Conservation (phyloP, 2,329 filamentous ascomycete genomes). For the Ophiostoma ulmi region DNA sequence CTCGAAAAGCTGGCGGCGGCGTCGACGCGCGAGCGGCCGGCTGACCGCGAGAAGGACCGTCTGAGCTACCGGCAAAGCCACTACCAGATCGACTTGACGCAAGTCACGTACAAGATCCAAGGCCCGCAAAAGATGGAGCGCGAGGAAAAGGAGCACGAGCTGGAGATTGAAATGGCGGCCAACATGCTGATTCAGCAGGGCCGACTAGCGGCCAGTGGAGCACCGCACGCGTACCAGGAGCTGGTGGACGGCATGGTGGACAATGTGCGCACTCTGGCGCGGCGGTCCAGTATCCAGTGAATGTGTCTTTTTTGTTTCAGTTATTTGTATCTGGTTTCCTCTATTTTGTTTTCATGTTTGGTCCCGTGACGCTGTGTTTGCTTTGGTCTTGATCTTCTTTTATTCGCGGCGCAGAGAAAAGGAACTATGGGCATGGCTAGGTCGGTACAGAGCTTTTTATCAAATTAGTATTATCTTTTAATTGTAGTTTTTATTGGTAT, state of each 20-base stretch:
- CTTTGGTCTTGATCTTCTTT: background rate
- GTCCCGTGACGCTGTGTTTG: too few relatives aligned
- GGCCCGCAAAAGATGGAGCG: conserved; percentile 38
- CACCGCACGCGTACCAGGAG: conserved; percentile 57
- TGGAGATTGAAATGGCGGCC: conserved; percentile 72
- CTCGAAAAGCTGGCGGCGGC: conserved; percentile 41
- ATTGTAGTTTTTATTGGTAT: background rate
- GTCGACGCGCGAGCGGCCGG: conserved; percentile 38
- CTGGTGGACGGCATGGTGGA: conserved; percentile 70
- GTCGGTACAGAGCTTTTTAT: background rate
- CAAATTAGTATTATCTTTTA: background rate
- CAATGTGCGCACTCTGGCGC: conserved; percentile 57
- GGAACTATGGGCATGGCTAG: conserved; percentile 4
- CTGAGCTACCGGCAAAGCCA: conserved; percentile 83
- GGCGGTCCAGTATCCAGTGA: conserved; percentile 12
- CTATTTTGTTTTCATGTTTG: background rate
- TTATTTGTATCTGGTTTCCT: background rate
- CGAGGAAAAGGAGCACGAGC: conserved; percentile 65
- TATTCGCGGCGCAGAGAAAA: conserved; percentile 2
- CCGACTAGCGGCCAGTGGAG: conserved; percentile 45
- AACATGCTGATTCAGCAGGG: conserved; percentile 62
- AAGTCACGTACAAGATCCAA: conserved; percentile 58
- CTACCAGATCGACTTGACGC: conserved; percentile 89
- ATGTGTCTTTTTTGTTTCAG: background rate
- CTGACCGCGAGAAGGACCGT: conserved; percentile 78